Evolutionary conservation across 169 alveolate genomes (phyloP).

Genomic region (Cyclospora cayetanensis): DNA sequence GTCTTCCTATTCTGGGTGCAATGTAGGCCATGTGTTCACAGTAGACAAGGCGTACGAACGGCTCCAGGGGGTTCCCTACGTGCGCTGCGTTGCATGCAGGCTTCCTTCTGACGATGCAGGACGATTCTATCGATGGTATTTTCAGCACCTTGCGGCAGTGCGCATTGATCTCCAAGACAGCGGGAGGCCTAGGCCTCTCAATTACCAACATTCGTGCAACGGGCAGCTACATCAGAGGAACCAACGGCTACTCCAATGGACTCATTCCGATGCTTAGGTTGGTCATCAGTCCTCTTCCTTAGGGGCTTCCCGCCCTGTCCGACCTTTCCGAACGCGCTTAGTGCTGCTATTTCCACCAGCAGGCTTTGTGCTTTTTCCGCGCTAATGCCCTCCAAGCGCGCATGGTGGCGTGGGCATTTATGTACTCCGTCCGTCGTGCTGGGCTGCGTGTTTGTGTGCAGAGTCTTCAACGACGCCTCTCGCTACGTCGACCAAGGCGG

Average conservation of each 20-base stretch:
- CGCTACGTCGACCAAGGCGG: constrained; percentile 88
- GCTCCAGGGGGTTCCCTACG: not conserved
- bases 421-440: not conserved
- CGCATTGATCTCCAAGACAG: constrained; percentile 97
- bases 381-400: not conserved
- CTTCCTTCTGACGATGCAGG: constrained; percentile 75
- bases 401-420: not conserved
- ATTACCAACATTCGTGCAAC: constrained; percentile 95
- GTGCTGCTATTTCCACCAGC: too few species aligned
- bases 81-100: not conserved
- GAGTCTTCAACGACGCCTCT: constrained; percentile 80
- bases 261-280: constrained; percentile 98
- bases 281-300: not conserved
- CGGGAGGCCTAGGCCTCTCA: constrained; percentile 99
- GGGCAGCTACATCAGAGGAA: constrained; percentile 97
- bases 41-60: not conserved
- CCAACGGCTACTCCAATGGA: constrained; percentile 98
- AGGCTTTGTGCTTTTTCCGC: not conserved
- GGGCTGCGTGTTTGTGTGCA: not conserved
- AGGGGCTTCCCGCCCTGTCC: too few species aligned
- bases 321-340: too few species aligned
- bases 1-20: not conserved
- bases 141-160: constrained; percentile 91
- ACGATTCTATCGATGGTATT: constrained; percentile 98
- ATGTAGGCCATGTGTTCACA: not conserved